phyloP scores from a whole-genome alignment of 306 rosid species.

The Quercus alba region DNA sequence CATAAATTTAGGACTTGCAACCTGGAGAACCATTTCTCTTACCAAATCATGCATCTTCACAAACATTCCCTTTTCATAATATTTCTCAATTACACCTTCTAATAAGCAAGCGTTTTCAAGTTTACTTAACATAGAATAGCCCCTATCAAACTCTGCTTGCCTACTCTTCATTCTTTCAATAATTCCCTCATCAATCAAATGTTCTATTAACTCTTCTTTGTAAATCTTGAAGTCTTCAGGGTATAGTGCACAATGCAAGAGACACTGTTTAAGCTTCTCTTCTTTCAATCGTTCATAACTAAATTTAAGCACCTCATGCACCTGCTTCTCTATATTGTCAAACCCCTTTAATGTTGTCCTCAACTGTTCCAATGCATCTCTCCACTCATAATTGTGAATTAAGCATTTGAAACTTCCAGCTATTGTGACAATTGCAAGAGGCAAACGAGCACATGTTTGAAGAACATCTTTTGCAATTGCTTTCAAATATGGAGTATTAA shows the following conservation, averaged over 20 bases:
- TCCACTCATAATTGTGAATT: neutral
- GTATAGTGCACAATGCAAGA: slow-evolving; percentile 24
- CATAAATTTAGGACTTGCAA: too few species aligned
- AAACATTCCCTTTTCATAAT: too few species aligned
- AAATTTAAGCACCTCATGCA: slow-evolving; percentile 12
- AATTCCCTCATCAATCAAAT: slow-evolving; percentile 24
- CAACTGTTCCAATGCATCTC: slow-evolving; percentile 8
- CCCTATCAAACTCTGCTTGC: slow-evolving; percentile 21
- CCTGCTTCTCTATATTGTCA: slow-evolving; percentile 25
- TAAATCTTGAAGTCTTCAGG: slow-evolving; percentile 25
- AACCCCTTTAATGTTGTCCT: neutral
- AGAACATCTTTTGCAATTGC: neutral
- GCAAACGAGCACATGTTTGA: neutral
- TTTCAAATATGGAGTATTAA: neutral
- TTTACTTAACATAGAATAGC: slow-evolving; percentile 17
- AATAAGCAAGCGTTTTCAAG: neutral
- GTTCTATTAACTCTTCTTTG: slow-evolving; percentile 23
- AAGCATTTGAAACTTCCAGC: slow-evolving; percentile 12
- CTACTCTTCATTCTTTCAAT: slow-evolving; percentile 20
- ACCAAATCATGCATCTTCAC: slow-evolving; percentile 18
- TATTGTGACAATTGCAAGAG: slow-evolving; percentile 13
- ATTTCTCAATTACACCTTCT: neutral
- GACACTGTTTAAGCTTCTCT: neutral
- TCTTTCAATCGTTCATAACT: slow-evolving; percentile 21
- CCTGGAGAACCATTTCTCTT: neutral